These are phyloP conservation scores for Ceratorhiza oryzae-sativae DNA, from an alignment of 1,284 basidiomycete genomes.

Conservation along the genomic window DNA sequence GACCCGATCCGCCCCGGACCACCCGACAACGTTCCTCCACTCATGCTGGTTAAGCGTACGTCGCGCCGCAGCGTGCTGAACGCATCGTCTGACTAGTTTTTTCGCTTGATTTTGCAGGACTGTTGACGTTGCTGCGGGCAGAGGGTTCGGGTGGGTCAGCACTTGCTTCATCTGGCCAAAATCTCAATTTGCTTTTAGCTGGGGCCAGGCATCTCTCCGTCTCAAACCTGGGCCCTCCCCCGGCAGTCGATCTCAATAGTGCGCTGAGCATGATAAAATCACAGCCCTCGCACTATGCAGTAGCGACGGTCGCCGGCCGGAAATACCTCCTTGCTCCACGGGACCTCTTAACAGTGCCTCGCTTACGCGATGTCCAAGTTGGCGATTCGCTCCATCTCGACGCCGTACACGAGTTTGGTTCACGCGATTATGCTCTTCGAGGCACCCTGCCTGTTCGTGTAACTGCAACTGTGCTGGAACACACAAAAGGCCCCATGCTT, in stretches of 20 bases:
- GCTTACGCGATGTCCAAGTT: constrained; percentile 78
- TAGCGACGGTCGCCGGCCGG: constrained; percentile 87
- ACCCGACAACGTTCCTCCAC: constrained; percentile 28
- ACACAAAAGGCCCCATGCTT: constrained; percentile 94
- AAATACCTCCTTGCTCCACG: constrained; percentile 88
- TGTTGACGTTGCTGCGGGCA: constrained; percentile 11
- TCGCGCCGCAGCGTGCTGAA: neutral
- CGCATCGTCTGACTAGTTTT: neutral
- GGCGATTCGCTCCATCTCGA: constrained; percentile 87
- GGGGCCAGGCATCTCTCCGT: constrained; percentile 28
- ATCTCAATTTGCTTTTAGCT: constrained; percentile 13
- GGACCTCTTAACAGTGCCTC: constrained; percentile 92
- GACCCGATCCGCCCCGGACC: constrained; percentile 46
- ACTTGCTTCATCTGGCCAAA: constrained; percentile 19
- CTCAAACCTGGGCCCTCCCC: constrained; percentile 25
- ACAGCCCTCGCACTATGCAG: constrained; percentile 86
- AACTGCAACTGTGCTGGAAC: constrained; percentile 90
- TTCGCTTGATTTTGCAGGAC: neutral
- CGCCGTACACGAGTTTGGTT: constrained; percentile 92
- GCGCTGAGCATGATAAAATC: constrained; percentile 75
- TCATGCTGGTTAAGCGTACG: constrained; percentile 39
- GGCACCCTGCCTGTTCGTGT: constrained; percentile 76
- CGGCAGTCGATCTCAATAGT: constrained; percentile 46
- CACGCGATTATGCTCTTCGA: constrained; percentile 91
- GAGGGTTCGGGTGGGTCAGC: constrained; percentile 6